Evolutionary conservation across 306 rosid species (phyloP).

Genomic region (Dalbergia cochinchinensis): DNA sequence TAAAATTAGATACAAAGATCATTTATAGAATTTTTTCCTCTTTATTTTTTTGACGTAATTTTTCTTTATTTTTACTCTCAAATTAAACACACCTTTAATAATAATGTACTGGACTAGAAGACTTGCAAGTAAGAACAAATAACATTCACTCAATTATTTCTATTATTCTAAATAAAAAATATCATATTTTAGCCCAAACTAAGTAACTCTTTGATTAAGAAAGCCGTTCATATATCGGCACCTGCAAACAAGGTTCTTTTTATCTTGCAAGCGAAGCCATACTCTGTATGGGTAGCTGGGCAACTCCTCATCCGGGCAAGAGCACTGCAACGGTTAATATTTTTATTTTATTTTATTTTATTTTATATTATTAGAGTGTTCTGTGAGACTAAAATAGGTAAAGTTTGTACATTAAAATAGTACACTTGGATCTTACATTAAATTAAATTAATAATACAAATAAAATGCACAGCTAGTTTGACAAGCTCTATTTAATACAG

Average conservation of each 20-base stretch:
- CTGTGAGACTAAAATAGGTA: background rate
- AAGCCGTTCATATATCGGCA: too few relatives aligned
- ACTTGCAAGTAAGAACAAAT: too few relatives aligned
- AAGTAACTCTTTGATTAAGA: too few relatives aligned
- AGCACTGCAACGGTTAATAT: background rate
- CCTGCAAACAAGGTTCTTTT: background rate
- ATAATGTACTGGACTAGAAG: too few relatives aligned
- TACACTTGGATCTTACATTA: background rate
- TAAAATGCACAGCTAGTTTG: background rate
- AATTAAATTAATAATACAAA: background rate
- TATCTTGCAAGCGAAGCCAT: background rate
- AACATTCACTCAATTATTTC: too few relatives aligned
- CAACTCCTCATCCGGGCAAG: background rate
- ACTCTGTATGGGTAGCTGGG: background rate
- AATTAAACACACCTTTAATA: too few relatives aligned
- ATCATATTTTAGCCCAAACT: too few relatives aligned
- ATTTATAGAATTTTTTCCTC: too few relatives aligned
- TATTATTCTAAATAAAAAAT: too few relatives aligned
- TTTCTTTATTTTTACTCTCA: too few relatives aligned
- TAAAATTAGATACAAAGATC: too few relatives aligned
- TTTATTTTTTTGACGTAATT: too few relatives aligned
- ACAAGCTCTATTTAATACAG: background rate
- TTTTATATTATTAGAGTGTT: background rate
- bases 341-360: background rate
- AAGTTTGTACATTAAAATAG: background rate